phyloP scores from a whole-genome alignment of 495 filamentous ascomycete species.

The Penicillium crystallinum region DNA sequence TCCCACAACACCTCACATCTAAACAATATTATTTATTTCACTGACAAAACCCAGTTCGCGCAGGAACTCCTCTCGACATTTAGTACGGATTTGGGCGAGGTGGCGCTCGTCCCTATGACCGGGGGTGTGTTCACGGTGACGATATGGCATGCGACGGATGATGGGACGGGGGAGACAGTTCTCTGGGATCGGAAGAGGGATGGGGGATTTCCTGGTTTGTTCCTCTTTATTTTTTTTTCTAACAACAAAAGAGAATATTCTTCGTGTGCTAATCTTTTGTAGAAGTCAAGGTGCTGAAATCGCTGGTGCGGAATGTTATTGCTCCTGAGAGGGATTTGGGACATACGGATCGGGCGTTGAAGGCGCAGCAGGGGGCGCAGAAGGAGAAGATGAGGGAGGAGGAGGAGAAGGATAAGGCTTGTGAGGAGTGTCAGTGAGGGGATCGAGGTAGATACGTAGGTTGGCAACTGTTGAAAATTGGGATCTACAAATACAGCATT shows the following conservation, averaged over 20 bases:
- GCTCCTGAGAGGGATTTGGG: constrained; percentile 73
- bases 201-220: constrained; percentile 83
- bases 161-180: constrained; percentile 34
- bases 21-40: neutral
- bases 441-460: too few relatives aligned
- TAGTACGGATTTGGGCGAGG: constrained; percentile 75
- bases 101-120: constrained; percentile 80
- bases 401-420: constrained; percentile 19
- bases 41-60: constrained; percentile 57
- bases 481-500: too few relatives aligned
- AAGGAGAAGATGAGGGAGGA: constrained; percentile 6
- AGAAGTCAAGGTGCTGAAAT: constrained; percentile 89
- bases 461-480: too few relatives aligned
- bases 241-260: too few relatives aligned
- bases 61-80: constrained; percentile 99
- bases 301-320: constrained; percentile 77
- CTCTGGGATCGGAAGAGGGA: constrained; percentile 89
- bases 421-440: constrained; percentile 49
- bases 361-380: constrained; percentile 17
- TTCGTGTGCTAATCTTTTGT: too few relatives aligned
- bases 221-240: neutral
- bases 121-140: constrained; percentile 79
- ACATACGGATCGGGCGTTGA: constrained; percentile 64
- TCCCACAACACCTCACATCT: neutral
- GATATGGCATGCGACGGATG: constrained; percentile 39